A percentile compares a stretch with the other conserved stretches of the same genome.
phyloP scores from a whole-genome alignment of 352 stramenopile species.

The Globisporangium okanoganense region DNA sequence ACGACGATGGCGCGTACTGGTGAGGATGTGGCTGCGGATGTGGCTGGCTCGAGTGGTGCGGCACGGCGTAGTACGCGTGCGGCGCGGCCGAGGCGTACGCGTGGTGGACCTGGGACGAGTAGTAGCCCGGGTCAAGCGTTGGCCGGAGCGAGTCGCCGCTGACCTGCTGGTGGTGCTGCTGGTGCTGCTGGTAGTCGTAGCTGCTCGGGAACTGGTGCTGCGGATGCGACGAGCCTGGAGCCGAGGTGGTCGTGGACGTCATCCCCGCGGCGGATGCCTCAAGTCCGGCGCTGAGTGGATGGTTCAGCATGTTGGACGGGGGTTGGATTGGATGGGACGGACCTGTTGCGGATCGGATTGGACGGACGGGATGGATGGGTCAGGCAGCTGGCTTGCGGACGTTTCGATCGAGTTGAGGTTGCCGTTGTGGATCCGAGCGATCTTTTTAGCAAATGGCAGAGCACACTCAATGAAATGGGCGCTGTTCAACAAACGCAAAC shows the following conservation, averaged over 20 bases:
- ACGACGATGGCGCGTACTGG: conserved; percentile 20
- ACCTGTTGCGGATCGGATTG: not conserved
- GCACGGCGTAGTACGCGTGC: too few species aligned
- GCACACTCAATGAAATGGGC: conserved; percentile 11
- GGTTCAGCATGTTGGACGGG: conserved; percentile 8
- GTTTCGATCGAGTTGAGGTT: not conserved
- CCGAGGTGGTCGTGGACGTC: not conserved
- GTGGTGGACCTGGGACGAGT: conserved; percentile 32
- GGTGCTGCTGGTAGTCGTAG: conserved; percentile 28
- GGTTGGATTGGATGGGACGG: not conserved
- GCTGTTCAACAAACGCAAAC: conserved; percentile 16
- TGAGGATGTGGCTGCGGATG: too few species aligned
- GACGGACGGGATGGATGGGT: not conserved
- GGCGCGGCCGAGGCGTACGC: conserved; percentile 14
- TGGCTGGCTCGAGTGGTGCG: too few species aligned
- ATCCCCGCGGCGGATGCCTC: not conserved
- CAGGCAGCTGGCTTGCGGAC: not conserved
- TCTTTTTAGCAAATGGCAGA: conserved; percentile 21
- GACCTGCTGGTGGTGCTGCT: conserved; percentile 26
- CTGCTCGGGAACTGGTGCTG: conserved; percentile 11
- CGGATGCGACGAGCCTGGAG: conserved; percentile 2
- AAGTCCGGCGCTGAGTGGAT: conserved; percentile 10
- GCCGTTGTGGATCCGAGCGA: conserved; percentile 6
- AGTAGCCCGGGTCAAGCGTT: conserved; percentile 28
- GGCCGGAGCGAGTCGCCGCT: conserved; percentile 28